Conservation (phyloP, 2,329 filamentous ascomycete species). For the Diaporthe nobilis region DNA sequence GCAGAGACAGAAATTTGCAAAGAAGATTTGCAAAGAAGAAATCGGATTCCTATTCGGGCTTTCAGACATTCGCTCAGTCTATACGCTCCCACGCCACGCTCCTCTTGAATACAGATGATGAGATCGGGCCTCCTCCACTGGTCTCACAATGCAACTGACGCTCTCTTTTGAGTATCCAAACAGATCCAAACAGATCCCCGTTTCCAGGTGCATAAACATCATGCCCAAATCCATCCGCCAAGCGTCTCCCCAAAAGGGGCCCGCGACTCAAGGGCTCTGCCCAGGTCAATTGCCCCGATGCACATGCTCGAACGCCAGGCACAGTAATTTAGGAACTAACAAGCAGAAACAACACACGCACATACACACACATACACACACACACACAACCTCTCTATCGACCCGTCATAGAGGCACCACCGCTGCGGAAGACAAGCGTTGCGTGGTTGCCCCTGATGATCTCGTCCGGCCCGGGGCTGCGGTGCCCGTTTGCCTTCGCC, state of each 20-base stretch:
- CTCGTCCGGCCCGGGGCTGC: slow-evolving; percentile 45
- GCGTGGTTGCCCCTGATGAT: slow-evolving; percentile 64
- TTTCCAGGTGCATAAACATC: slow-evolving; percentile 4
- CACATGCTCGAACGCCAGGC: background rate
- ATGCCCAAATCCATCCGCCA: slow-evolving; percentile 27
- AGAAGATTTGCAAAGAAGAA: background rate
- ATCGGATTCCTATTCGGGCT: background rate
- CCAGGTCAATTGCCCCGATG: slow-evolving; percentile 2
- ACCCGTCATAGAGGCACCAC: slow-evolving; percentile 55
- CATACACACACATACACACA: too few species aligned
- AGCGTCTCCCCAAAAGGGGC: background rate
- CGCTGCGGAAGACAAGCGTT: slow-evolving; percentile 64
- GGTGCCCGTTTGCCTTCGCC: slow-evolving; percentile 40
- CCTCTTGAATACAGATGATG: background rate
- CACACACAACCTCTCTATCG: slow-evolving; percentile 40
- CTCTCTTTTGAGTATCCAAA: slow-evolving; percentile 9
- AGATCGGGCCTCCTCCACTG: background rate
- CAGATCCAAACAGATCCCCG: slow-evolving; percentile 11
- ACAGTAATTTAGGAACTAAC: background rate
- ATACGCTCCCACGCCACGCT: slow-evolving; percentile 23
- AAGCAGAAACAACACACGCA: background rate
- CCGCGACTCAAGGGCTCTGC: slow-evolving; percentile 20
- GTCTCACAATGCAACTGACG: background rate
- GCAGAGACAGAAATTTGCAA: background rate
- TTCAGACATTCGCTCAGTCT: slow-evolving; percentile 2